Evolutionary conservation across 257 asterid genomes (phyloP).

Genomic region (Penstemon eatonii): DNA sequence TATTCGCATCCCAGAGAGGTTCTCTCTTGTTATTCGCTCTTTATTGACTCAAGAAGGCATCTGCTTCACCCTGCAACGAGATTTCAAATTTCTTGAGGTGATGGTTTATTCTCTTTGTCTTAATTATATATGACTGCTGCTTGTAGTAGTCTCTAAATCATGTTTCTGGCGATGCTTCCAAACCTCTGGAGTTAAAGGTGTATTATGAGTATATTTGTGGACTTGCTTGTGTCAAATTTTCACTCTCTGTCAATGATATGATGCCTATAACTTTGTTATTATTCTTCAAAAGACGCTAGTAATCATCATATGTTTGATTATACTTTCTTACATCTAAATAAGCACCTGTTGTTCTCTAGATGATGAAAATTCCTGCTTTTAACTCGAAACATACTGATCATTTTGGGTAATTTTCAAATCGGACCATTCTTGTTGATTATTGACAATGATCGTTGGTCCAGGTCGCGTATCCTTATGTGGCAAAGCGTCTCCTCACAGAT

Average conservation of each 20-base stretch:
- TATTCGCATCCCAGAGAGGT: conserved; percentile 96
- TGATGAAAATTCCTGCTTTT: conserved; percentile 25
- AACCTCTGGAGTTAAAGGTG: not conserved
- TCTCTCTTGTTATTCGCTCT: conserved; percentile 96
- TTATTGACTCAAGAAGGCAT: conserved; percentile 99
- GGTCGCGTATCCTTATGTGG: conserved; percentile 99
- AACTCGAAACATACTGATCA: conserved; percentile 21
- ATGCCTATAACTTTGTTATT: conserved; percentile 4
- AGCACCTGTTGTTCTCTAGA: conserved; percentile 10
- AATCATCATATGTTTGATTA: conserved; percentile 13
- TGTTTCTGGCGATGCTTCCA: not conserved
- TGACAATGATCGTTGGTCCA: conserved; percentile 37
- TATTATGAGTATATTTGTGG: not conserved
- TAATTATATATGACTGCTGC: conserved; percentile 7
- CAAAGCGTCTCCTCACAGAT: conserved; percentile 96
- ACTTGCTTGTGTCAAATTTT: not conserved
- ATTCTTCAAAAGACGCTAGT: conserved; percentile 5
- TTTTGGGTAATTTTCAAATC: conserved; percentile 17
- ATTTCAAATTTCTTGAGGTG: conserved; percentile 98
- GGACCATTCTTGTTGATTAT: conserved; percentile 16
- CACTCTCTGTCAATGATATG: not conserved
- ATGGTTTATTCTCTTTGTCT: conserved; percentile 24
- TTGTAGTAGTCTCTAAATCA: conserved; percentile 11
- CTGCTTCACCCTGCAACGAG: conserved; percentile 87
- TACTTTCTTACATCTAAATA: conserved; percentile 8